phyloP scores from a whole-genome alignment of 129 eudicot species.

The Helichrysum umbraculigerum region DNA sequence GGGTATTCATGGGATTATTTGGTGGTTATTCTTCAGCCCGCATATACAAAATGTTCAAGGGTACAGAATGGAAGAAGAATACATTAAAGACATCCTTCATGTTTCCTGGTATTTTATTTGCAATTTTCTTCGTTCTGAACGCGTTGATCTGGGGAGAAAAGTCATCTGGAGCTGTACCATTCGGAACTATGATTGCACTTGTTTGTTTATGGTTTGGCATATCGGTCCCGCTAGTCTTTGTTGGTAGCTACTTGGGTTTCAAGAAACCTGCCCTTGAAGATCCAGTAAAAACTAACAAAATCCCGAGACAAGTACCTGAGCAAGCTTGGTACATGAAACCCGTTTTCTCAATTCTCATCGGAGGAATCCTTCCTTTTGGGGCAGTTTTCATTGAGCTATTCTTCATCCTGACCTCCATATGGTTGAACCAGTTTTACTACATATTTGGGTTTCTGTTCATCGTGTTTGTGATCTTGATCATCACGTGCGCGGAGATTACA shows the following conservation, averaged over 20 bases:
- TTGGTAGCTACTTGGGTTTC: conserved; percentile 89
- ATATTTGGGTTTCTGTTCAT: conserved; percentile 90
- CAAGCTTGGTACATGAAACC: conserved; percentile 99
- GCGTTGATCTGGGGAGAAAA: conserved; percentile 92
- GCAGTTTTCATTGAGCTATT: conserved; percentile 90
- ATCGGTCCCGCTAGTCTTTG: conserved; percentile 93
- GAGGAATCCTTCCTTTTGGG: conserved; percentile 92
- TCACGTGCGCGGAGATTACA: conserved; percentile 84
- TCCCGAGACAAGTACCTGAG: conserved; percentile 89
- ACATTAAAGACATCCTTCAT: conserved; percentile 83
- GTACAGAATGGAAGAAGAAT: conserved; percentile 85
- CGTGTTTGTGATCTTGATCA: conserved; percentile 71
- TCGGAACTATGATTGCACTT: conserved; percentile 91
- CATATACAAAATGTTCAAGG: conserved; percentile 88
- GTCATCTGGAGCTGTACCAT: conserved; percentile 92
- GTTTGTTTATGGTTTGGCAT: conserved; percentile 90
- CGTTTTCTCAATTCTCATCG: conserved; percentile 74
- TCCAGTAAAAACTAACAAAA: conserved; percentile 88
- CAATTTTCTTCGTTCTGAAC: conserved; percentile 71
- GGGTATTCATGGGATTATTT: conserved; percentile 94
- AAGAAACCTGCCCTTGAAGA: conserved; percentile 84
- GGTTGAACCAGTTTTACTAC: conserved; percentile 92
- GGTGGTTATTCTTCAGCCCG: conserved; percentile 88
- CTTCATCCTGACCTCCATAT: conserved; percentile 84
- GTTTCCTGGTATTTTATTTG: conserved; percentile 84